Base-by-base conservation (phyloP, 169 alveolate genomes). In the Eimeria zaria region DNA sequence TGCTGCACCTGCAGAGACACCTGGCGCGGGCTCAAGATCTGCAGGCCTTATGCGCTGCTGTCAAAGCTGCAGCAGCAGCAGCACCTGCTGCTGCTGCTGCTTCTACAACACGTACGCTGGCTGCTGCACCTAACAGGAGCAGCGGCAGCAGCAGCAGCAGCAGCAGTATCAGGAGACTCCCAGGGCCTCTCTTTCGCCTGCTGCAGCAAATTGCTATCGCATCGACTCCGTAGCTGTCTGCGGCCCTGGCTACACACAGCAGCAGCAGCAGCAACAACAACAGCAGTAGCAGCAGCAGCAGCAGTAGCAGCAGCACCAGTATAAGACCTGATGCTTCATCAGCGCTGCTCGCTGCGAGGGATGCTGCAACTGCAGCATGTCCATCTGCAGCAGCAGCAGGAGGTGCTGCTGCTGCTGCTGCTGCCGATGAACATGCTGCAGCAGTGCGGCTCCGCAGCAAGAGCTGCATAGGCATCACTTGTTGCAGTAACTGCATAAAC, bases 1-100 rank as follows among this genome's bases (percentile, higher is more conserved):
- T 71, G 81, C 41, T 71, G 81, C 81, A 71, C 48, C 81, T 71
- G 48, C 81, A 27, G 48, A 71, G 81, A 71, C 81, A 71, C 81
- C 48, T 71, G 81, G 81, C 81, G 81, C 9, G 81, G 81, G 9
- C 41, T 8, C 9, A 14, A 39, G 81, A 71, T 44, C 44, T 71
- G 18, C 53, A 33, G 81, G 81, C 81, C 48, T 18, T 71, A 4
- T 71, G 81, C 81, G 22, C 24, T 3, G 81, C 81, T 33, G 46
- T 71, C 22, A 71, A 71, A 71, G 81, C 7, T 2, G 81, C 81
- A 8, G 81, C 81, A 71, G 81, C 81, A 71, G 22, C 53, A 33
- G 81, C 53, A 33, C 53, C 81, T 24, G 78, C 78, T 67, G 7
- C 78, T 67, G 30, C 44, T 71, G 53, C 48, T 33, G 48, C 67